A percentile compares a stretch with the other conserved stretches of the same genome.
phyloP scores from a whole-genome alignment of 2,329 filamentous ascomycete genomes.

The Whalleya microplaca region DNA sequence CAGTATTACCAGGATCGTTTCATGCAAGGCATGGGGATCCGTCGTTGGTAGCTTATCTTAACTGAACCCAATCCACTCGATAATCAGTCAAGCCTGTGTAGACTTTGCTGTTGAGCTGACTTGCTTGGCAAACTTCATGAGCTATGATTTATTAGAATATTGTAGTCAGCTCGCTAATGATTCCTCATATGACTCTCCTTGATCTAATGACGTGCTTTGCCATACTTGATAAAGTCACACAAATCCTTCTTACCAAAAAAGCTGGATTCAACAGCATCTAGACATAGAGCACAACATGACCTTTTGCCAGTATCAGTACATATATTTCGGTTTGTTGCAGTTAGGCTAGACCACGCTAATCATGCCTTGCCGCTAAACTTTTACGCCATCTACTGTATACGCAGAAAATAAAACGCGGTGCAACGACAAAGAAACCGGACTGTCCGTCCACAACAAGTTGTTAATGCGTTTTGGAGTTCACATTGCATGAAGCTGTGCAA shows the following conservation, averaged over 20 bases:
- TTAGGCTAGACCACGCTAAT: background rate
- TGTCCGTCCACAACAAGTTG: background rate
- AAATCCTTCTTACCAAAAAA: background rate
- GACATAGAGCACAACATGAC: background rate
- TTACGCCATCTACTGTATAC: conserved; percentile 6
- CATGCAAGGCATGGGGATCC: background rate
- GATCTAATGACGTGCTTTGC: too few species aligned
- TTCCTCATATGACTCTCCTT: too few species aligned
- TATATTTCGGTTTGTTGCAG: background rate
- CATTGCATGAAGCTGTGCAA: background rate
- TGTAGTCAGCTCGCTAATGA: background rate
- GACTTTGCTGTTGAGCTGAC: too few species aligned
- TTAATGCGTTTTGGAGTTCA: background rate
- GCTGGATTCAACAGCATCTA: background rate
- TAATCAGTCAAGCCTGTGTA: background rate
- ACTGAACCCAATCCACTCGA: background rate
- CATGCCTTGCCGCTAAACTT: conserved; percentile 3
- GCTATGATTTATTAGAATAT: background rate
- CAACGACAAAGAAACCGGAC: background rate
- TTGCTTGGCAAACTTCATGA: background rate
- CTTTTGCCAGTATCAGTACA: background rate
- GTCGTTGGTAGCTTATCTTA: background rate
- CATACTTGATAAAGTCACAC: too few species aligned
- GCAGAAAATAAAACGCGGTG: conserved; percentile 8
- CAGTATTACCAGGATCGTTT: too few species aligned